Conservation (phyloP, 179 eudicot species). For the Spergularia azorica region DNA sequence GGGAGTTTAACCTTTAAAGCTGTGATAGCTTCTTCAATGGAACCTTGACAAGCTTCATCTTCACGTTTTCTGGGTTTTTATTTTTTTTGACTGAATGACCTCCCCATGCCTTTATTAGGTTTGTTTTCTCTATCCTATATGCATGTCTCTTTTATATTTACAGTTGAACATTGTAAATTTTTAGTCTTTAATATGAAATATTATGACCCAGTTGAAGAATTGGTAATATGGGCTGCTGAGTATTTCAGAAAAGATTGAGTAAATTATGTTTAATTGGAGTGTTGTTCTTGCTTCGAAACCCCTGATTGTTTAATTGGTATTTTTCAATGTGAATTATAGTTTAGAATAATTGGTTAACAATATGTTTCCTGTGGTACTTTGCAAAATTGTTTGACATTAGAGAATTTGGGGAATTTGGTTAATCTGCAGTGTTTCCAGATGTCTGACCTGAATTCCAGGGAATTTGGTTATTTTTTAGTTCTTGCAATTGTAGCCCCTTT, state of each 20-base stretch:
- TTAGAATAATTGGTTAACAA: neutral
- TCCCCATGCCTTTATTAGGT: slow-evolving; percentile 93
- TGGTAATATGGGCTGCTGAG: slow-evolving; percentile 4
- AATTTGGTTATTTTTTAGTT: neutral
- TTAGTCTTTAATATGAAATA: slow-evolving; percentile 1
- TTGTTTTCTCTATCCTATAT: slow-evolving; percentile 7
- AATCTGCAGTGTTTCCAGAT: neutral
- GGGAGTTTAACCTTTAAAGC: neutral
- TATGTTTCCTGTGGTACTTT: neutral
- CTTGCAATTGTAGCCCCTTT: neutral
- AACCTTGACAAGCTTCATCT: neutral
- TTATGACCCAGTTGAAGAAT: neutral
- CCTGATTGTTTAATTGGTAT: neutral
- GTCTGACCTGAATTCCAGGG: neutral
- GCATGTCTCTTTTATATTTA: neutral
- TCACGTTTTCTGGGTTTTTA: slow-evolving; percentile 22
- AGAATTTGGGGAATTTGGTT: neutral
- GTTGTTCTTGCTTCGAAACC: neutral
- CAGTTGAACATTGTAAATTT: neutral
- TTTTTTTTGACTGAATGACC: slow-evolving; percentile 56
- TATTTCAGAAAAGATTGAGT: neutral
- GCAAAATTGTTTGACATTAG: neutral
- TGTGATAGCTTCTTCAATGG: neutral
- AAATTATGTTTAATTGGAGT: neutral
- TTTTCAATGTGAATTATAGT: too few relatives aligned